Base-by-base conservation (phyloP, 495 filamentous ascomycete species). In the Gamarada debralockiae region DNA sequence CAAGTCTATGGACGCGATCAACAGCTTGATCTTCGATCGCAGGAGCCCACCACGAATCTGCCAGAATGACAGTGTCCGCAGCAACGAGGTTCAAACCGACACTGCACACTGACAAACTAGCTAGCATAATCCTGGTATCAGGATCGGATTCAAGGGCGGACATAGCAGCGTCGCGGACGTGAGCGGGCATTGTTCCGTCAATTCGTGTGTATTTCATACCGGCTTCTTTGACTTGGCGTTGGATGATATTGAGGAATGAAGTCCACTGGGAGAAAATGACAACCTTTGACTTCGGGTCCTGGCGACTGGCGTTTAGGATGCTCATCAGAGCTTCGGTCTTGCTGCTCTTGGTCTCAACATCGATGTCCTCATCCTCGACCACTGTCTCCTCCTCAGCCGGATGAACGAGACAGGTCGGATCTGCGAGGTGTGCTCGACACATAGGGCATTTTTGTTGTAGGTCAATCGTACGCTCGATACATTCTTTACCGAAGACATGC, bases 261-360 rank as follows among this genome's bases (percentile, higher is more conserved):
- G 92, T 96, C 92, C 92, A 97, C 63, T 96, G 91, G 10, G 84
- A 89, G 73, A 97, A 97, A 29, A 96, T 78, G 47, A 97, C 82
- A 3, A 89, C 87, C 64, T 97, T 97, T 36, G 81, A 89, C 7
- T 71, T 75, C 0, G 81, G 70, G 15, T 86, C 83, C 55, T 80
- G 80, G 9, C 83, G 77, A 37, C 83, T 82, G 1, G 87, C 88
- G 12, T 78, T 82, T 6, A 96, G 70, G 52, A 97, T 91, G 50
- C 83, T 81, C 60, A 95, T 71, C 0, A 96, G 72, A 4, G 87
- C 84, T 58, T 92, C 85, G 41, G 92, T 87, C 67, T 97, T 97
- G 60, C 85, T 90, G 64, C 86, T 90, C 47, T 82, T 80, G 14
- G 78, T 78, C 21, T 84, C 85, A n/a, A 81, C 74, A 27, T 70